These are phyloP conservation scores for Geotrichum restrictum DNA, from an alignment of 1,139 yeast genomes.

Conservation along the genomic window DNA sequence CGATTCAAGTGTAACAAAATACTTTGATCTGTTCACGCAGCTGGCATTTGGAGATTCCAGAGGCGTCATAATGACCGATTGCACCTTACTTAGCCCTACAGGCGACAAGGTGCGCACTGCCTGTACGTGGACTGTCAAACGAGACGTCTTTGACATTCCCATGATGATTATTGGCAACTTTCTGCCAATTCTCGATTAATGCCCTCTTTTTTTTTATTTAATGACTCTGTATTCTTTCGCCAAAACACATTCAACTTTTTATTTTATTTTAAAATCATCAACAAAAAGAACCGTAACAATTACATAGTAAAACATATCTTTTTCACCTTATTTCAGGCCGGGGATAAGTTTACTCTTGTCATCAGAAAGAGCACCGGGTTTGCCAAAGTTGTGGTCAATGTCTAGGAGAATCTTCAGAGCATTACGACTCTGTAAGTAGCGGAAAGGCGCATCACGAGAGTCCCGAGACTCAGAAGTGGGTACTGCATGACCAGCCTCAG, in stretches of 20 bases:
- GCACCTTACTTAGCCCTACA: constrained; percentile 64
- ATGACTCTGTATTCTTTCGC: neutral
- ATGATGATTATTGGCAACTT: constrained; percentile 88
- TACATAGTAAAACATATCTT: neutral
- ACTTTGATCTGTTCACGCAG: constrained; percentile 75
- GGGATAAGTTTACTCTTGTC: constrained; percentile 33
- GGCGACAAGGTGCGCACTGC: constrained; percentile 55
- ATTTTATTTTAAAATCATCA: neutral
- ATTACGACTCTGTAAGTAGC: constrained; percentile 43
- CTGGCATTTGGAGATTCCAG: constrained; percentile 90
- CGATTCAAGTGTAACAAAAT: constrained; percentile 78
- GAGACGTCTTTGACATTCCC: constrained; percentile 86
- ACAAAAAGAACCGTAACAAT: neutral
- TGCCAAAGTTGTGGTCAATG: constrained; percentile 47
- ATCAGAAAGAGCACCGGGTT: constrained; percentile 36
- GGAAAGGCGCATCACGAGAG: constrained; percentile 34
- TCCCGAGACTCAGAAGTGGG: constrained; percentile 37
- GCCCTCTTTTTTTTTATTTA: neutral
- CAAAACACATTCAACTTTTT: neutral
- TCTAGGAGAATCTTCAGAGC: constrained; percentile 45
- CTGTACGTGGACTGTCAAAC: constrained; percentile 84
- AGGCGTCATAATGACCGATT: constrained; percentile 81
- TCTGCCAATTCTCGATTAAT: constrained; percentile 19
- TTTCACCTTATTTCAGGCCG: constrained; percentile 22
- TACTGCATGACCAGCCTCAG: constrained; percentile 45